Conservation (phyloP, 2,329 filamentous ascomycete species). For the Penicillium sp. region DNA sequence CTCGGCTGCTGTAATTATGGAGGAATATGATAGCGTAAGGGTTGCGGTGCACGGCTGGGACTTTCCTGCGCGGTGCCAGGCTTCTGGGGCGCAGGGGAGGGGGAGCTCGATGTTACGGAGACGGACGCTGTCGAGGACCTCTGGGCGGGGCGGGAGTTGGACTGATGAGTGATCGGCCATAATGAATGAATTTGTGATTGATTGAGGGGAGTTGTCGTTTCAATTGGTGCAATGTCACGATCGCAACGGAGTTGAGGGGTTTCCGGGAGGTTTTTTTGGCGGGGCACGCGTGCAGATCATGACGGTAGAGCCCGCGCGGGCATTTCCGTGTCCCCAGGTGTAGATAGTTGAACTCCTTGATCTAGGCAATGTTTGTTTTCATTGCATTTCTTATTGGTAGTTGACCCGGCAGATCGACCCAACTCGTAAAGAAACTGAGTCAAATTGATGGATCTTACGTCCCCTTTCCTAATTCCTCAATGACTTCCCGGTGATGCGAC, state of each 20-base stretch:
- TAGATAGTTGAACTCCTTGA: no score
- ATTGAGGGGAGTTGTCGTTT: constrained; percentile 1
- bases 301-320: constrained; percentile 10
- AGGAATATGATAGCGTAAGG: constrained; percentile 45
- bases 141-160: constrained; percentile 33
- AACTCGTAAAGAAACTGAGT: no score
- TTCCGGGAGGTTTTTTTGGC: constrained; percentile 20
- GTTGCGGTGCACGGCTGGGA: constrained; percentile 47
- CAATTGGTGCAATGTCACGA: not conserved
- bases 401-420: no score
- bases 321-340: not conserved
- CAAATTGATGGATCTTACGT: no score
- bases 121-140: constrained; percentile 40
- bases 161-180: constrained; percentile 29
- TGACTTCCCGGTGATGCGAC: constrained; percentile 10
- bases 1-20: constrained; percentile 41
- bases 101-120: constrained; percentile 47
- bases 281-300: constrained; percentile 22
- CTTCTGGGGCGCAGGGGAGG: constrained; percentile 45
- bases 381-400: no score
- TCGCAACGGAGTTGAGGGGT: constrained; percentile 8
- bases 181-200: not conserved
- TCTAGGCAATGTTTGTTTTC: no score
- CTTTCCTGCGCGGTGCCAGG: constrained; percentile 48
- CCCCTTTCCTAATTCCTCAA: not conserved